phyloP scores from a whole-genome alignment of 805 yeast species.

The Saturnispora dispora region DNA sequence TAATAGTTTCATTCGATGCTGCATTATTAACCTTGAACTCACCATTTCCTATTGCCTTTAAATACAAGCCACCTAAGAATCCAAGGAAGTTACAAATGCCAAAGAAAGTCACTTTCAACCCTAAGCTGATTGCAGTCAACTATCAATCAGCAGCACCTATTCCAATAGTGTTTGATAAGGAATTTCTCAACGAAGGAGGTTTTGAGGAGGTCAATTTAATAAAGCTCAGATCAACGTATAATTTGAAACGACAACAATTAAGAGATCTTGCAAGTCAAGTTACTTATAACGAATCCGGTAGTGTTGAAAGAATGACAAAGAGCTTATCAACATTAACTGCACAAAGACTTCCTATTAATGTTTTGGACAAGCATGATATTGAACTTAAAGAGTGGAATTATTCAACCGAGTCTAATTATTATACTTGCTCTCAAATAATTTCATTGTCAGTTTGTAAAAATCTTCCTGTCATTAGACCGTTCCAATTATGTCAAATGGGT shows the following conservation, averaged over 20 bases:
- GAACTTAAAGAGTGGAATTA: not conserved
- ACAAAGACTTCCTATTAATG: not conserved
- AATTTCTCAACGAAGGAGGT: not conserved
- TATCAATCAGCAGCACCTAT: constrained; percentile 4
- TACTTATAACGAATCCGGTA: not conserved
- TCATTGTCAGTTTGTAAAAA: not conserved
- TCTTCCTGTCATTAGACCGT: not conserved
- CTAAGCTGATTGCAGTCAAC: not conserved
- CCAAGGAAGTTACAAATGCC: not conserved
- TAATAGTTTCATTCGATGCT: constrained; percentile 1
- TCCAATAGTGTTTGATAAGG: constrained; percentile 4
- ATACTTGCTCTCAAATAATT: not conserved
- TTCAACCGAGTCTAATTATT: not conserved
- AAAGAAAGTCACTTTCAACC: not conserved
- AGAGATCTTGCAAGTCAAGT: not conserved
- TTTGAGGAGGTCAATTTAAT: constrained; percentile 1
- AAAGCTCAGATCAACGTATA: not conserved
- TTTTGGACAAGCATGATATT: constrained; percentile 3
- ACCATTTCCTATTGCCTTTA: constrained; percentile 3
- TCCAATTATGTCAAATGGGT: constrained; percentile 5
- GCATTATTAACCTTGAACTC: constrained; percentile 1
- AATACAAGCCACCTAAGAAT: not conserved
- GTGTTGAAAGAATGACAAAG: not conserved
- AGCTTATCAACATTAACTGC: not conserved
- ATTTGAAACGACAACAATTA: not conserved